Evolutionary conservation across 2,329 filamentous ascomycete species (phyloP).

Genomic region (Ascochyta koolunga): DNA sequence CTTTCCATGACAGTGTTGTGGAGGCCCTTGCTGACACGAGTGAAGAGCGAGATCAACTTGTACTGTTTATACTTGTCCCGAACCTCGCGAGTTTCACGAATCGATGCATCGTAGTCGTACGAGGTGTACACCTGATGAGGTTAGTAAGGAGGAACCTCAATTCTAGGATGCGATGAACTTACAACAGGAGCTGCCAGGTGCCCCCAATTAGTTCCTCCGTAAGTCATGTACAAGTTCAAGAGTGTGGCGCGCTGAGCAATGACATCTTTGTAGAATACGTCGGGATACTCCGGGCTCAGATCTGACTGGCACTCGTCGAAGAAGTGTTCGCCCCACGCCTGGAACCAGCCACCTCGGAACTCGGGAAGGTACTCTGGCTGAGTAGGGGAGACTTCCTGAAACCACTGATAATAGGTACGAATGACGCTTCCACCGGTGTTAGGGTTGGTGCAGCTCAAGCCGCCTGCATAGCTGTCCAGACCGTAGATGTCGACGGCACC

Average conservation of each 20-base stretch:
- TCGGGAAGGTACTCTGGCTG: constrained; percentile 62
- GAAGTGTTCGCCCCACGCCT: constrained; percentile 60
- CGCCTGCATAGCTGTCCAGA: constrained; percentile 55
- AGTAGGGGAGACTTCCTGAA: constrained; percentile 60
- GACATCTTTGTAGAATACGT: constrained; percentile 64
- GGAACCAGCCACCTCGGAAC: constrained; percentile 61
- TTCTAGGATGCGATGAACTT: not conserved
- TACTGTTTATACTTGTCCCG: constrained; percentile 61
- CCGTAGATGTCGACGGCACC: constrained; percentile 60
- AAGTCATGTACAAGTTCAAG: constrained; percentile 60
- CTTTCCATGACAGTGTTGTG: constrained; percentile 61
- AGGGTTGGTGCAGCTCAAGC: constrained; percentile 58
- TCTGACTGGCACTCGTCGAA: constrained; percentile 59
- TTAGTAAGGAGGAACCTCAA: not conserved
- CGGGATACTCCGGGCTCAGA: constrained; percentile 56
- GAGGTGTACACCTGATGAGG: constrained; percentile 52
- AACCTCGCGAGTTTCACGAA: constrained; percentile 61
- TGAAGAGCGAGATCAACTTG: constrained; percentile 62
- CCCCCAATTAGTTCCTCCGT: constrained; percentile 64
- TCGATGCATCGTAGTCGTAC: constrained; percentile 57
- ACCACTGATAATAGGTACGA: constrained; percentile 63
- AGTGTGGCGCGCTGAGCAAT: constrained; percentile 58
- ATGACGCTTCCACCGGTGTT: constrained; percentile 58
- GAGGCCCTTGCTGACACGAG: constrained; percentile 58
- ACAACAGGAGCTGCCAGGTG: constrained; percentile 50